These are phyloP conservation scores for Thalassiosira exigua DNA, from an alignment of 352 stramenopile genomes.

Conservation along the genomic window DNA sequence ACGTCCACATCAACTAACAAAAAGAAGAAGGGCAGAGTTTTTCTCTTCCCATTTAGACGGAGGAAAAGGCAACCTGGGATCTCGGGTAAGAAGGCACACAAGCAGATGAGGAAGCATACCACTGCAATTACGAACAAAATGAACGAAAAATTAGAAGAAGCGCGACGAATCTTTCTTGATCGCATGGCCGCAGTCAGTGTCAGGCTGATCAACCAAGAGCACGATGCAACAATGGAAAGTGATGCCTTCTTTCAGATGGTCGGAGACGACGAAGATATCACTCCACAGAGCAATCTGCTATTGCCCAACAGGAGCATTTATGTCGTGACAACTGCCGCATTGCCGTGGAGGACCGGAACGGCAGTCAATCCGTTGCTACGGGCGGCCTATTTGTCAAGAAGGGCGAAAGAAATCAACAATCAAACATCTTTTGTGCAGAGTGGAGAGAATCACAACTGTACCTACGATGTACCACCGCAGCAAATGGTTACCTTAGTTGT, in stretches of 20 bases:
- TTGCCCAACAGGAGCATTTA: constrained; percentile 59
- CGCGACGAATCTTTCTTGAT: constrained; percentile 61
- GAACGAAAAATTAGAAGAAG: constrained; percentile 60
- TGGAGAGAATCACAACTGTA: constrained; percentile 9
- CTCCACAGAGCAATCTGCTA: constrained; percentile 45
- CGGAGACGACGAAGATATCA: constrained; percentile 54
- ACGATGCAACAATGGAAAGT: constrained; percentile 59
- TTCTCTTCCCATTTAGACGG: constrained; percentile 3
- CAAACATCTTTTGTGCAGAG: constrained; percentile 17
- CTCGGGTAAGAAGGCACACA: background rate
- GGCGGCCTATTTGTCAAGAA: constrained; percentile 78
- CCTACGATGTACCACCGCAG: constrained; percentile 13
- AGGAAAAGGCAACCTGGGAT: constrained; percentile 2
- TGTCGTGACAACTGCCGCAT: constrained; percentile 77
- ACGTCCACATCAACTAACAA: background rate
- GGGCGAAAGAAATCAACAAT: constrained; percentile 38
- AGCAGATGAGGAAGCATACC: constrained; percentile 33
- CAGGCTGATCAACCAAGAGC: constrained; percentile 60
- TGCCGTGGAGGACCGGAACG: constrained; percentile 86
- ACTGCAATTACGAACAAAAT: constrained; percentile 43
- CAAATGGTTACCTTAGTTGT: constrained; percentile 81
- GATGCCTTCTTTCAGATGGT: constrained; percentile 43
- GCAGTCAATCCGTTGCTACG: constrained; percentile 85
- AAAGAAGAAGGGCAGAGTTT: constrained; percentile 7
- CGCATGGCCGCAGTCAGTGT: constrained; percentile 65